phyloP scores from a whole-genome alignment of 208 protist species.

The Crithidia thermophila region DNA sequence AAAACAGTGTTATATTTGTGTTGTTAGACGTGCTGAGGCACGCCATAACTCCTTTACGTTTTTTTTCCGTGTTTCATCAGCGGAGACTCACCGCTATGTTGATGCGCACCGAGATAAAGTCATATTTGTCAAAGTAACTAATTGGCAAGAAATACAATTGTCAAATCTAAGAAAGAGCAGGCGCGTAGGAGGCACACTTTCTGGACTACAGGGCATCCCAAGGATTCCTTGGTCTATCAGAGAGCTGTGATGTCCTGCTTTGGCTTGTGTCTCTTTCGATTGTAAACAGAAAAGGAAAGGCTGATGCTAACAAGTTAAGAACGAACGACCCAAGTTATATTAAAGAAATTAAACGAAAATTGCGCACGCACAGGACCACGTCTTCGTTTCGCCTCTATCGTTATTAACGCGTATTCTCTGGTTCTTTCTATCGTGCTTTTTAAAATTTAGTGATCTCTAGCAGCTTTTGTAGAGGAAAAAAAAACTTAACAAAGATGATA shows the following conservation, averaged over 20 bases:
- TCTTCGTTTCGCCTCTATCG: neutral
- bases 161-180: too few relatives aligned
- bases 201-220: too few relatives aligned
- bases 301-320: too few relatives aligned
- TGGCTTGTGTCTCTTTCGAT: neutral
- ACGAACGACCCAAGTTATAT: too few relatives aligned
- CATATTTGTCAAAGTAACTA: slow-evolving; percentile 20
- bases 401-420: slow-evolving; percentile 2
- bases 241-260: too few relatives aligned
- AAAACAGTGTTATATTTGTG: neutral
- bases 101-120: neutral
- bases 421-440: slow-evolving; percentile 9
- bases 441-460: slow-evolving; percentile 5
- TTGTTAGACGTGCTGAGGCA: slow-evolving; percentile 3
- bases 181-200: too few relatives aligned
- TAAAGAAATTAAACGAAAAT: neutral
- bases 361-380: neutral
- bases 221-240: too few relatives aligned
- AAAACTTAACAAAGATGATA: neutral
- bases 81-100: slow-evolving; percentile 1
- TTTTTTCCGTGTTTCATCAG: too few relatives aligned
- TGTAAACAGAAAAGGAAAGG: too few relatives aligned
- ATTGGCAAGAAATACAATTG: neutral
- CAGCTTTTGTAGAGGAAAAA: neutral
- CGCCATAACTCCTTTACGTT: neutral